Evolutionary conservation across 352 stramenopile species (phyloP), one percentile per base, ranked within the genome.

Genomic region (Pythium aristosporum): DNA sequence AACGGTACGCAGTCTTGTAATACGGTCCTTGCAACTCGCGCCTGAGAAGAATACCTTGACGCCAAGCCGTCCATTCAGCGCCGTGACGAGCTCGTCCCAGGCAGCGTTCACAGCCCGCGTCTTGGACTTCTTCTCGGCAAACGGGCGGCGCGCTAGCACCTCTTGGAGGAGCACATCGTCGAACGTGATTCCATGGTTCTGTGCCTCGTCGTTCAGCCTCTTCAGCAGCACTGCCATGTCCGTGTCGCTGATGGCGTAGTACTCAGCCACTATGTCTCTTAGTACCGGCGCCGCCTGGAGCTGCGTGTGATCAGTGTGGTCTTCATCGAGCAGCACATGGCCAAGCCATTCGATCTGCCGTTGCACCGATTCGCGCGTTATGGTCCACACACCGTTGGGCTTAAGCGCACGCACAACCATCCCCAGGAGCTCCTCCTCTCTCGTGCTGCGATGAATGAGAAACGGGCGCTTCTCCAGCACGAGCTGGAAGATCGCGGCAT

Each of bases 311-410:
- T 55, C 57, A 2, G 21, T 3, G n/a, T 63, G 57, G 21, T 30
- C 11, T 28, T 46, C 30, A 8, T 63, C 57, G 28, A 56, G 30
- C 12, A 41, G 28, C 20, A 63, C 57, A 1, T 49, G 44, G 1
- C 25, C 44, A 16, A 63, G 57, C 44, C 43, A 63, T 34, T 63
- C 56, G 44, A 63, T 63, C 46, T 63, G 57, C 2, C 34, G 32
- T 18, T 41, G 18, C 16, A 63, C 57, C 5, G 20, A 37, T 0
- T n/a, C n/a, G 5, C 3, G n/a, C 15, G 57, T 63, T 32, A 56
- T 21, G 4, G 25, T 10, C 44, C 57, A 55, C 11, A 56, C 44
- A 13, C 34, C 32, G 28, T 63, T 63, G 18, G 57, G 44, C 23
- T 63, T 44, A 11, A 63, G 46, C 34, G 57, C 57, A 8, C 46